Evolutionary conservation across 176 grass and related monocot genomes (phyloP), one percentile per base, ranked within the genome.

Genomic region (Thalia dealbata): DNA sequence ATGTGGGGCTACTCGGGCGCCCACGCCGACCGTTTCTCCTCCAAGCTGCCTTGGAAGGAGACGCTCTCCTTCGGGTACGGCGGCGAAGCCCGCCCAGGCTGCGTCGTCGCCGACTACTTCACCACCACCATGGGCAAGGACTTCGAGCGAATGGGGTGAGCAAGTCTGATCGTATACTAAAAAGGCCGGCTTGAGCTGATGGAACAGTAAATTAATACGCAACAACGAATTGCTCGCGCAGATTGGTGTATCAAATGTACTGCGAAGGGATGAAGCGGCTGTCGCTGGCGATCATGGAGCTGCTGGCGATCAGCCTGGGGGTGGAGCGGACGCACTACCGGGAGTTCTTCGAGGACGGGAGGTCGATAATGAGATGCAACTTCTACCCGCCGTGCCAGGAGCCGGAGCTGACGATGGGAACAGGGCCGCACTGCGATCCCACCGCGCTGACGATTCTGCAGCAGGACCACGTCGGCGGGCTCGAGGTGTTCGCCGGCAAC

Each of bases 11-110:
- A 82, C 71, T 61, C 92, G 19, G 50, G 76, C 14, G 88, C 86
- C 8, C 92, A 96, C 80, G 56, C 72, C 0, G 81, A 91, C 64
- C 88, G 92, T 24, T 96, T 96, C 74, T 41, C 77, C 19, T 35
- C 64, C 46, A 87, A 89, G 22, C 86, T 96, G 0, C 92, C 92
- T 0, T 96, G 92, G 92, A 96, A 96, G 86, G 92, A 89, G 72
- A 86, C 85, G 38, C 76, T 96, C 25, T 91, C 92, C 56, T 91
- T 96, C 25, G 68, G 50, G 26, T 79, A 44, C 38, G 15, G 38
- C 65, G 65, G 44, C 4, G 61, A 7, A 6, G 25, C 18, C 35
- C 18, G 38, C 21, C 21, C 89, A 45, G 42, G 51, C 14, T 22
- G 46, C 10, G 1, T 23, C 45, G 78, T 89, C 75, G 77, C 24